Conservation (phyloP, 2,329 filamentous ascomycete species). For the Diaporthe batatas region DNA sequence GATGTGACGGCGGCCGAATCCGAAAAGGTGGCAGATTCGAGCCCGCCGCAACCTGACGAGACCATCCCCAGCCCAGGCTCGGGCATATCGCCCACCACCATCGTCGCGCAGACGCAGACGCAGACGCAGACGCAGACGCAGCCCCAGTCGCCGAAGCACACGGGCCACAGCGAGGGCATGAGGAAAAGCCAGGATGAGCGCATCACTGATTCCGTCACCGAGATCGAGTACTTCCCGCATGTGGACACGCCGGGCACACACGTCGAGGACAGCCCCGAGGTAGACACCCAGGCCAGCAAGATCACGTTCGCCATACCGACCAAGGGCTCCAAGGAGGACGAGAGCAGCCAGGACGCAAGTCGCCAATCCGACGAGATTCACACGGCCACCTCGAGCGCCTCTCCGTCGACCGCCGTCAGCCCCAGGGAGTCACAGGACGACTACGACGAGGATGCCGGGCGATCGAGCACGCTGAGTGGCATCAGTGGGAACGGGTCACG, state of each 20-base stretch:
- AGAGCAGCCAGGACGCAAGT: neutral
- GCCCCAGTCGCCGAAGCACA: slow-evolving; percentile 48
- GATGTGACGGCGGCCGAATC: slow-evolving; percentile 17
- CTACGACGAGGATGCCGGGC: slow-evolving; percentile 40
- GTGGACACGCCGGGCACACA: neutral
- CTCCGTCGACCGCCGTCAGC: slow-evolving; percentile 36
- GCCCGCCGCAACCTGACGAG: slow-evolving; percentile 44
- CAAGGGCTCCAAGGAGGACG: slow-evolving; percentile 25
- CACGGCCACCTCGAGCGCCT: slow-evolving; percentile 36
- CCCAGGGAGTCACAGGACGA: slow-evolving; percentile 36
- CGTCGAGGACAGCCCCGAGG: neutral
- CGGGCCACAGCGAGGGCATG: slow-evolving; percentile 35
- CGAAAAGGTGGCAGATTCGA: slow-evolving; percentile 8
- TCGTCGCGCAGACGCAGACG: slow-evolving; percentile 47
- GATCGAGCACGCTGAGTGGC: slow-evolving; percentile 36
- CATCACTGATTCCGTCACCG: slow-evolving; percentile 10
- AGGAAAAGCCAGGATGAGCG: neutral
- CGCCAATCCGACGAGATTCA: slow-evolving; percentile 33
- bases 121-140: slow-evolving; percentile 47
- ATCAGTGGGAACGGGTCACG: slow-evolving; percentile 38
- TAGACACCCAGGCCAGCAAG: slow-evolving; percentile 25
- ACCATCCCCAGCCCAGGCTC: slow-evolving; percentile 54
- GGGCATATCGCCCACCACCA: slow-evolving; percentile 57
- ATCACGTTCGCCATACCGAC: slow-evolving; percentile 41
- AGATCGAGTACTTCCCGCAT: slow-evolving; percentile 38